These are phyloP conservation scores for Linanthus parryae DNA, from an alignment of 148 eudicot genomes.

Conservation along the genomic window DNA sequence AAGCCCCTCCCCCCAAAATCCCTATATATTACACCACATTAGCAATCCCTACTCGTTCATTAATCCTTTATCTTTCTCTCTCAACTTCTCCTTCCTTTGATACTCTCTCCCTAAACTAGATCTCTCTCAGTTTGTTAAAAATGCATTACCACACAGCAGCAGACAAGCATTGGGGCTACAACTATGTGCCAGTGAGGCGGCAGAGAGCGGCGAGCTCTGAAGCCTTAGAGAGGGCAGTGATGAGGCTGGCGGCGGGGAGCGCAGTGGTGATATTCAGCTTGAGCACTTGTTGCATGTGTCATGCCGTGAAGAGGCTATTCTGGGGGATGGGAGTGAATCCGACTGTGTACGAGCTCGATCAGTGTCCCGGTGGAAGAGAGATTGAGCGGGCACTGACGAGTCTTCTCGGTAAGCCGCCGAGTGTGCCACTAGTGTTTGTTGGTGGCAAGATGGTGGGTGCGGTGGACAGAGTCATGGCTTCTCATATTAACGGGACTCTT, in stretches of 20 bases:
- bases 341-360: slow-evolving; percentile 58
- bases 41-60: no score
- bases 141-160: slow-evolving; percentile 4
- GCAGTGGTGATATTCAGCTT: slow-evolving; percentile 9
- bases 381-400: slow-evolving; percentile 44
- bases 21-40: no score
- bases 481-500: slow-evolving; percentile 47
- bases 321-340: slow-evolving; percentile 22
- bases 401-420: slow-evolving; percentile 27
- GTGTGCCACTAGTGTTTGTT: slow-evolving; percentile 45
- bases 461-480: slow-evolving; percentile 53
- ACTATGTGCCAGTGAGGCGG: neutral
- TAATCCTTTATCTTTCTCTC: no score
- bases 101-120: no score
- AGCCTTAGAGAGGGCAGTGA: slow-evolving; percentile 6
- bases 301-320: slow-evolving; percentile 1
- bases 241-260: neutral
- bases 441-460: slow-evolving; percentile 56
- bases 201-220: neutral
- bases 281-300: slow-evolving; percentile 9
- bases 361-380: slow-evolving; percentile 50
- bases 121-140: neutral
- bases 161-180: slow-evolving; percentile 2
- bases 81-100: no score
- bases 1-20: no score